These are phyloP conservation scores for Rutstroemia sp. DNA, from an alignment of 2,329 filamentous ascomycete genomes.

Conservation along the genomic window DNA sequence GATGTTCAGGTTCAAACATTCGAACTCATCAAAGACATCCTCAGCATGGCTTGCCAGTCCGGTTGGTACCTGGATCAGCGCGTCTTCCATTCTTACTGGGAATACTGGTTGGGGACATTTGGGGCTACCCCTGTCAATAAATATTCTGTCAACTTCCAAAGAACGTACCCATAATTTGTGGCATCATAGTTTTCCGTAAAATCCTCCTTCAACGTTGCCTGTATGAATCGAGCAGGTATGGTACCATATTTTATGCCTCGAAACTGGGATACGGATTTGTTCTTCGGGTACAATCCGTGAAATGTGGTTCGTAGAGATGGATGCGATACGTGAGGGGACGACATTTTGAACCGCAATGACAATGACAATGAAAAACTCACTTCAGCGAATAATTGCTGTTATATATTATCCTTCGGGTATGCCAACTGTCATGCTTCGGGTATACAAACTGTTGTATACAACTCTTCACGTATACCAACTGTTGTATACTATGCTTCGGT, in stretches of 20 bases:
- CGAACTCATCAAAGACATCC: constrained; percentile 17
- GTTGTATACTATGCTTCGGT: no score
- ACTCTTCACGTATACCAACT: no score
- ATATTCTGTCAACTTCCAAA: not conserved
- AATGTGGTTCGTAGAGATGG: not conserved
- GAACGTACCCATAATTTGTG: not conserved
- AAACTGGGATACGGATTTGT: not conserved
- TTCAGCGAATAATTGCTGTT: no score
- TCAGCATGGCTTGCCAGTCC: not conserved
- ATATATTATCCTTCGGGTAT: no score
- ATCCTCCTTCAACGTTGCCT: not conserved
- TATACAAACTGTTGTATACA: no score
- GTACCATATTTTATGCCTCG: not conserved
- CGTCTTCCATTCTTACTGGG: constrained; percentile 9
- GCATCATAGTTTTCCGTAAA: not conserved
- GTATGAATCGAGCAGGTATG: not conserved
- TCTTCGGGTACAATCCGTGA: not conserved
- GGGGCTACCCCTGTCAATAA: not conserved
- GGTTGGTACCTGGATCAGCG: constrained; percentile 7
- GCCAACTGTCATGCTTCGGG: no score
- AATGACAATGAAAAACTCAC: no score
- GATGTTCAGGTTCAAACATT: constrained; percentile 42
- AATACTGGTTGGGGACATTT: constrained; percentile 11
- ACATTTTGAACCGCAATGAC: no score
- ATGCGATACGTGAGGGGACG: not conserved